Base-by-base conservation (phyloP, 257 asterid genomes). In the Solanum appendiculatum region DNA sequence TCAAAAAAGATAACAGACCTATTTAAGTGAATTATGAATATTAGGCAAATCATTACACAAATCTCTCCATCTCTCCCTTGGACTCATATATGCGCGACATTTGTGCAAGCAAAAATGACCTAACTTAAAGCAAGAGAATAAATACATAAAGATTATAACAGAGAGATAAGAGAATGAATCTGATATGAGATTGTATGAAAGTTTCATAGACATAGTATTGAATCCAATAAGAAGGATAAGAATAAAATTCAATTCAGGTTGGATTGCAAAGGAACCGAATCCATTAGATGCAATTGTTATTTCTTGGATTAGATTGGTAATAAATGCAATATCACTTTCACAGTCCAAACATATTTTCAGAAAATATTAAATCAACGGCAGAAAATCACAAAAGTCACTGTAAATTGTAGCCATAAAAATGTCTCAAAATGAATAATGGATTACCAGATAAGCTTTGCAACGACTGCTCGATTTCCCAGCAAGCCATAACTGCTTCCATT, bases 391-490 rank as follows among this genome's bases (percentile, higher is more conserved):
- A 77, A 39, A 40, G 60, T 27, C 60, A 77, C 29, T 77, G 36
- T 25, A 42, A 74, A 77, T 77, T 13, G 36, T 40, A 25, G 40
- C 33, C 83, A 77, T 77, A 31, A 77, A 77, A 42, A 40, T 40
- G n/a, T 42, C 60, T 7, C 58, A 73, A 69, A 18, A 58, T 3
- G n/a, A 69, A 39, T n/a, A 42, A 18, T 23, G 51, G 86, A 86
- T 83, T 36, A 92, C 96, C 96, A 89, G 95, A 93, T 74, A 94
- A 87, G 88, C 94, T 92, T 87, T 94, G 97, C 70, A 94, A 91
- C 21, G 97, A 92, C 87, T 94, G 95, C 88, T 94, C 95, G 44
- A 94, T 91, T 88, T 93, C 97, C 95, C 95, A 94, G 89, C 95
- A 93, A 27, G 95, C 94, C 96, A 92, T 92, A 44, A 93, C 95